Conservation (phyloP, 257 asterid species). For the Rehmannia glutinosa region DNA sequence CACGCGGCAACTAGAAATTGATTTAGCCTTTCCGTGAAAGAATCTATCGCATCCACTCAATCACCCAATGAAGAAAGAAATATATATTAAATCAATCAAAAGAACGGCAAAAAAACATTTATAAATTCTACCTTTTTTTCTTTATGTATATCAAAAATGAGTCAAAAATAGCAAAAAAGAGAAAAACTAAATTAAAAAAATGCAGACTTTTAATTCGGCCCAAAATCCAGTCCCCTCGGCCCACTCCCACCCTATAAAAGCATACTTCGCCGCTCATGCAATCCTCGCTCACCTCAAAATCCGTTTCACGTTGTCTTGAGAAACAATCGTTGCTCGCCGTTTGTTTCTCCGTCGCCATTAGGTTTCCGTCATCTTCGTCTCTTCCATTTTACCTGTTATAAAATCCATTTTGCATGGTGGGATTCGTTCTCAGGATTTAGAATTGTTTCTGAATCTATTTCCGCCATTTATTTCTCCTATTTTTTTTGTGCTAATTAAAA, state of each 20-base stretch:
- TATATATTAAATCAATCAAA: background rate
- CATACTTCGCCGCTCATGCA: constrained; percentile 57
- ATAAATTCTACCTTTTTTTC: background rate
- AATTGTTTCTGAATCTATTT: constrained; percentile 15
- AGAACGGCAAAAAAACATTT: background rate
- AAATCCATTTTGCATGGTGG: constrained; percentile 58
- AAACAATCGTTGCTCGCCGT: background rate
- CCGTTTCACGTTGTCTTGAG: constrained; percentile 31
- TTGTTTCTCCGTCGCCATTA: constrained; percentile 40
- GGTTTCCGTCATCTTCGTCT: constrained; percentile 28
- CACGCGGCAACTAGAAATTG: constrained; percentile 45
- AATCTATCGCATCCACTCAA: constrained; percentile 10
- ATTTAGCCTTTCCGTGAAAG: background rate
- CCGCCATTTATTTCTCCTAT: constrained; percentile 8
- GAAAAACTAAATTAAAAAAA: background rate
- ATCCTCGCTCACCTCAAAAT: constrained; percentile 59
- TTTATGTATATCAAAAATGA: constrained; percentile 4
- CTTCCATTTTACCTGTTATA: background rate
- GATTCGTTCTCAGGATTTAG: constrained; percentile 29
- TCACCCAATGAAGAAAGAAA: background rate
- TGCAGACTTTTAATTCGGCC: constrained; percentile 9
- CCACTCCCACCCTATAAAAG: constrained; percentile 40
- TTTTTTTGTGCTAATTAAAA: constrained; percentile 21
- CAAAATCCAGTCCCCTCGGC: constrained; percentile 17
- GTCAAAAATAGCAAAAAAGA: background rate